A percentile compares a stretch with the other conserved stretches of the same genome.
phyloP scores from a whole-genome alignment of 1,139 yeast species.

The Candida dubliniensis region DNA sequence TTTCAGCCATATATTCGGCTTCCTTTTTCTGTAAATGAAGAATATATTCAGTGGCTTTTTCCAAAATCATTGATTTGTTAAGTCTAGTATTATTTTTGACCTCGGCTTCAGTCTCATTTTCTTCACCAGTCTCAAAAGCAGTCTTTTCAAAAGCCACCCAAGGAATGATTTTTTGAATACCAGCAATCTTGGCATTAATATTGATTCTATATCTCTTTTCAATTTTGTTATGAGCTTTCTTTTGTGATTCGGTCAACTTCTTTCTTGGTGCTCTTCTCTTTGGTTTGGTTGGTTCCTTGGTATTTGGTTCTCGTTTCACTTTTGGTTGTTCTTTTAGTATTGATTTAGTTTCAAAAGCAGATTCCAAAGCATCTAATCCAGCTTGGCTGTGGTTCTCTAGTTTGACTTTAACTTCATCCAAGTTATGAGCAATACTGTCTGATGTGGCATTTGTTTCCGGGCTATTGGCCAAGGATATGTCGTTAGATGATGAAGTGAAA shows the following conservation, averaged over 20 bases:
- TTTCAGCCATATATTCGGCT: slow-evolving; percentile 12
- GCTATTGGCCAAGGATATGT: slow-evolving; percentile 11
- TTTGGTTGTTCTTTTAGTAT: slow-evolving; percentile 20
- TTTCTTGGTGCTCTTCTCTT: slow-evolving; percentile 53
- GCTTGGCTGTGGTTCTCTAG: slow-evolving; percentile 12
- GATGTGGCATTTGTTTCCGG: slow-evolving; percentile 7
- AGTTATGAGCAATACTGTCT: slow-evolving; percentile 5
- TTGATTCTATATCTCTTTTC: slow-evolving; percentile 72
- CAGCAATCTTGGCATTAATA: slow-evolving; percentile 70
- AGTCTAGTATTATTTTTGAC: slow-evolving; percentile 27
- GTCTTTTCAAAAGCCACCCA: slow-evolving; percentile 60
- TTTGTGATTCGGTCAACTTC: slow-evolving; percentile 59
- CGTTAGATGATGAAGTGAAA: slow-evolving; percentile 7
- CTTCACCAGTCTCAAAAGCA: slow-evolving; percentile 52
- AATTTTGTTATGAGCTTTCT: slow-evolving; percentile 70
- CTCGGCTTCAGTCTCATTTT: slow-evolving; percentile 18
- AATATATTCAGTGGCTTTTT: slow-evolving; percentile 64
- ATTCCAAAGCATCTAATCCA: slow-evolving; percentile 23
- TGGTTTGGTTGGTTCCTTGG: slow-evolving; percentile 6
- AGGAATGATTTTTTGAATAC: slow-evolving; percentile 63
- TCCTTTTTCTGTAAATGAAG: slow-evolving; percentile 25
- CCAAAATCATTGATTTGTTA: slow-evolving; percentile 65
- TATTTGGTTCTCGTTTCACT: not conserved
- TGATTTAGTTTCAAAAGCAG: slow-evolving; percentile 28
- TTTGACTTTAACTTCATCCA: slow-evolving; percentile 13